phyloP scores from a whole-genome alignment of 2,329 filamentous ascomycete genomes.

The Talaromyces islandicus region DNA sequence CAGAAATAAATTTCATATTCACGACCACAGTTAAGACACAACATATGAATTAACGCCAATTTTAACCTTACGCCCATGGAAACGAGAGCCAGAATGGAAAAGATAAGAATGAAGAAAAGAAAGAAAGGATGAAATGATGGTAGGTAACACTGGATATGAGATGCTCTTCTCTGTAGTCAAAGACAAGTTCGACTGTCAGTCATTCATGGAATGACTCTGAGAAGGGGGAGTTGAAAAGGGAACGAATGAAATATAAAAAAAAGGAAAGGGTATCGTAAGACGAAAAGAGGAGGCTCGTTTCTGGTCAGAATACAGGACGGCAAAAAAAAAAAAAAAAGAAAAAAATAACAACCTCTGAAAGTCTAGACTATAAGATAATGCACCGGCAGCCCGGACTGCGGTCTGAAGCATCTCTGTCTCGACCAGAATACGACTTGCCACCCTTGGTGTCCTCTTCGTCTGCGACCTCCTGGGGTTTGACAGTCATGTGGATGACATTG shows the following conservation, averaged over 20 bases:
- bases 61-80: background rate
- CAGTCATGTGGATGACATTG: slow-evolving; percentile 92
- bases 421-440: slow-evolving; percentile 48
- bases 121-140: background rate
- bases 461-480: slow-evolving; percentile 76
- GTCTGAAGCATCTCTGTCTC: slow-evolving; percentile 51
- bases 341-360: no score
- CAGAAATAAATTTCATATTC: background rate
- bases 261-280: background rate
- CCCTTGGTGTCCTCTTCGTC: slow-evolving; percentile 73
- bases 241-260: background rate
- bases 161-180: background rate
- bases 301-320: background rate
- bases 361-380: slow-evolving; percentile 49
- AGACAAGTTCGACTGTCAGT: background rate
- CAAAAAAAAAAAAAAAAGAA: background rate
- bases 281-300: background rate
- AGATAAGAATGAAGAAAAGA: background rate
- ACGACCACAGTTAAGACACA: background rate
- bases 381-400: slow-evolving; percentile 58
- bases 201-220: background rate
- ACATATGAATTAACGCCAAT: background rate
- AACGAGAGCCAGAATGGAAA: background rate
- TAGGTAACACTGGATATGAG: background rate
- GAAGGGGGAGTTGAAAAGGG: background rate